Base-by-base conservation (phyloP, 352 stramenopile genomes). In the Pythium guiyangense region DNA sequence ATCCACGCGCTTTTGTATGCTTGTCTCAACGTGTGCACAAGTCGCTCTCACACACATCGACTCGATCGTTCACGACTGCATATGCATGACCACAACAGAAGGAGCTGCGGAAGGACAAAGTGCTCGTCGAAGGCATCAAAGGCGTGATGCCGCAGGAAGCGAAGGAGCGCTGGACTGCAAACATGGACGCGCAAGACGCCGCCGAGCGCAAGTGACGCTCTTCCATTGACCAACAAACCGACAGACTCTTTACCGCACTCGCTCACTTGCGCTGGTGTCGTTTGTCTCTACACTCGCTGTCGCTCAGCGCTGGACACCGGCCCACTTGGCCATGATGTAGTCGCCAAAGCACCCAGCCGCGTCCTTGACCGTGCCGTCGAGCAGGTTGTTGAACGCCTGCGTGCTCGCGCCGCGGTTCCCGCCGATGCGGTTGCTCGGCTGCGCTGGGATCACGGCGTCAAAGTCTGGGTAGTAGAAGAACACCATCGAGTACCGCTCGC, bases 401-500 rank as follows among this genome's bases (percentile, higher is more conserved):
- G 47, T 49, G 45, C 9, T 71, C 42, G 5, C 61, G 20, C 62
- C 59, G 22, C 58, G 67, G 55, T 82, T 70, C 12, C 74, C 77
- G 22, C 68, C 76, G 46, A 86, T 85, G 37, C 74, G 72, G 18
- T 57, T 42, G 43, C 64, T 49, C 1, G 54, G 52, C 17, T 64
- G 60, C 4, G 63, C 62, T 20, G 81, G 81, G 47, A 92, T 86
- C 29, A 83, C 74, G 11, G 79, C 79, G 46, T 86, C 78, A 55
- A 87, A 92, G 73, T 86, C 76, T 14, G 84, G 84, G 52, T 93
- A 91, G 69, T 89, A 93, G 67, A 93, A 93, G 58, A 90, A 90
- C 43, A 91, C 81, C 60, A 90, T 84, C 49, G 84, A 93, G 67
- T 84, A 86, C 44, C 84, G 81, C 55, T 93, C 81, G 40, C 71